phyloP scores from a whole-genome alignment of 768 basidiomycete genomes.

The Coprinopsis marcescibilis region DNA sequence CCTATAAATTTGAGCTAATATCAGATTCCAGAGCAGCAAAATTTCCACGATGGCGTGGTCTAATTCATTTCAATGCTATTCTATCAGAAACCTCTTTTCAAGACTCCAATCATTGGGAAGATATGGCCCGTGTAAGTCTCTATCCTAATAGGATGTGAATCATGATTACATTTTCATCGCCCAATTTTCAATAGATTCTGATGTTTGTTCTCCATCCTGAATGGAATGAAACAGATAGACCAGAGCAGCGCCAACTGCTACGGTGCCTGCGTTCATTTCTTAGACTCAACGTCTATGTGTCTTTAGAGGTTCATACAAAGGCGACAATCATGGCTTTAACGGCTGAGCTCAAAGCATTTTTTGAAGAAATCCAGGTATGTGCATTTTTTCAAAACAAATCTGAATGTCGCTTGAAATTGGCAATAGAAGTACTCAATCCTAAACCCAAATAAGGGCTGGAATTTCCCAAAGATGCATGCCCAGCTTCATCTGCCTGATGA shows the following conservation, averaged over 20 bases:
- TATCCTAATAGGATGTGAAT: neutral
- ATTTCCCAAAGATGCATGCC: slow-evolving; percentile 32
- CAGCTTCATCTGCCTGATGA: slow-evolving; percentile 27
- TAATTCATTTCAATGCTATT: slow-evolving; percentile 25
- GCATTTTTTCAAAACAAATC: neutral
- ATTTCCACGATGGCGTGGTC: slow-evolving; percentile 25
- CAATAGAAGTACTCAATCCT: neutral
- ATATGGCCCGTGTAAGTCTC: slow-evolving; percentile 27
- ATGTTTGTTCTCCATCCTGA: neutral
- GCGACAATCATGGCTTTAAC: slow-evolving; percentile 22
- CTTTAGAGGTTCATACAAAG: slow-evolving; percentile 27
- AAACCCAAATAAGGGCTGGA: slow-evolving; percentile 20
- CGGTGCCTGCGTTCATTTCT: slow-evolving; percentile 22
- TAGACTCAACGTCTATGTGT: slow-evolving; percentile 21
- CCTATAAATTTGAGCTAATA: neutral
- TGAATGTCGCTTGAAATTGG: neutral
- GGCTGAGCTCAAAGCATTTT: slow-evolving; percentile 16
- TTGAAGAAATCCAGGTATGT: slow-evolving; percentile 18
- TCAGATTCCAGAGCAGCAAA: neutral
- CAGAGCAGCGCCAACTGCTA: slow-evolving; percentile 21
- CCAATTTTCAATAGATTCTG: neutral
- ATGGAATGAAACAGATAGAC: neutral
- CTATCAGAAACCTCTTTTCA: slow-evolving; percentile 23
- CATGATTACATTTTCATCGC: neutral
- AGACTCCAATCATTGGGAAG: slow-evolving; percentile 24